Conservation (phyloP, 2,329 filamentous ascomycete species). For the Botryotinia convoluta region DNA sequence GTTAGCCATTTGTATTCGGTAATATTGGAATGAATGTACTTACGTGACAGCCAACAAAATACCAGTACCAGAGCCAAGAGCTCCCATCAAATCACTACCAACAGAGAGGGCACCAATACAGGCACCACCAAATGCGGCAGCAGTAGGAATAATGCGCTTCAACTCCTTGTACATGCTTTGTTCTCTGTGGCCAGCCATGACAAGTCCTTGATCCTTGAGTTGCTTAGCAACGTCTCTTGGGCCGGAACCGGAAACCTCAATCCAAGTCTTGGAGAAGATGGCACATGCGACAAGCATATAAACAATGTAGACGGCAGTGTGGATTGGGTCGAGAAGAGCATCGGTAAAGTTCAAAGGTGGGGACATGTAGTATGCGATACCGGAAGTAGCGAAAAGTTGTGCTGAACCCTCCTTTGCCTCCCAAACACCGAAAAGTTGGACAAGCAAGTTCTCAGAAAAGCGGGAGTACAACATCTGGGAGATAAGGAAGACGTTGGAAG, state of each 20-base stretch:
- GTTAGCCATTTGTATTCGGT: conserved; percentile 39
- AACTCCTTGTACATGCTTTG: conserved; percentile 99
- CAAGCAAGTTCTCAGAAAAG: conserved; percentile 97
- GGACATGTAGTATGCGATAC: conserved; percentile 99
- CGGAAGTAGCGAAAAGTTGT: conserved; percentile 89
- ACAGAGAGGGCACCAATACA: conserved; percentile 98
- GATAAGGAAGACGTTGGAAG: conserved; percentile 98
- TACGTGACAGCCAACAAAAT: conserved; percentile 97
- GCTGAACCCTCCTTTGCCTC: conserved; percentile 94
- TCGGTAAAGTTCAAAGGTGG: conserved; percentile 97
- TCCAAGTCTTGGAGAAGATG: conserved; percentile 99
- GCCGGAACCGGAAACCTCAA: conserved; percentile 96
- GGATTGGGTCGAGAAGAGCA: conserved; percentile 92
- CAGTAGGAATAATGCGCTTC: conserved; percentile 98
- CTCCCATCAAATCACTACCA: conserved; percentile 90
- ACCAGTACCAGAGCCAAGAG: conserved; percentile 94
- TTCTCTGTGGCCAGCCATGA: conserved; percentile 99
- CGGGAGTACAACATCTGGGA: conserved; percentile 99
- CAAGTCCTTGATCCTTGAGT: conserved; percentile 98
- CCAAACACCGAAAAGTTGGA: conserved; percentile 97
- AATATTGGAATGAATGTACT: conserved; percentile 46
- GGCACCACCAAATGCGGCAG: conserved; percentile 95
- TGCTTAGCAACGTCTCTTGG: conserved; percentile 98
- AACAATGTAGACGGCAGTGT: conserved; percentile 90
- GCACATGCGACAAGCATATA: conserved; percentile 99